Percentiles rank a stretch among this genome's conserved stretches.
Conservation (phyloP, 768 basidiomycete genomes). For the Melanogaster broomeanus region DNA sequence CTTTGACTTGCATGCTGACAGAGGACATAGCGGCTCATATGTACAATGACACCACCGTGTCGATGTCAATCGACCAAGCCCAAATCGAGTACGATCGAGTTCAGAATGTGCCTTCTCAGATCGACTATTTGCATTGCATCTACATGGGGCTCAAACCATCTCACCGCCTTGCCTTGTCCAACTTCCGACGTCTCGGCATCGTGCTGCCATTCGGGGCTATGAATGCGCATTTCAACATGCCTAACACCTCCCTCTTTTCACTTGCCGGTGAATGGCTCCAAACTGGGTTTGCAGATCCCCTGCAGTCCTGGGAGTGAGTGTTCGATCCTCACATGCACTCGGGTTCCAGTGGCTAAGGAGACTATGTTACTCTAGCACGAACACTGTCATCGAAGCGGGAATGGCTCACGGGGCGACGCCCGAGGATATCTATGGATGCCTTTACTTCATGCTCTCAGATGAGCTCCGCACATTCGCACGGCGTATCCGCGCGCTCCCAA, state of each 20-base stretch:
- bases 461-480: slow-evolving; percentile 33
- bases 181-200: slow-evolving; percentile 35
- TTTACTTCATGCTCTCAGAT: slow-evolving; percentile 39
- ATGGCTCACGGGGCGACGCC: slow-evolving; percentile 28
- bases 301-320: slow-evolving; percentile 42
- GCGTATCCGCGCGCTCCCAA: background rate
- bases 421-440: slow-evolving; percentile 44
- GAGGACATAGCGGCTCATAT: background rate
- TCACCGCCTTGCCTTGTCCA: slow-evolving; percentile 37
- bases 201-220: slow-evolving; percentile 41
- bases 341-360: too few relatives aligned
- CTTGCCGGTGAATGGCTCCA: slow-evolving; percentile 43
- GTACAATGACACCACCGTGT: background rate
- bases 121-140: slow-evolving; percentile 23
- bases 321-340: background rate
- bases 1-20: background rate
- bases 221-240: slow-evolving; percentile 33
- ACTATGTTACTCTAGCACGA: too few relatives aligned
- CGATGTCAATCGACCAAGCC: background rate
- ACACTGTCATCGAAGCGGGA: too few relatives aligned
- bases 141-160: slow-evolving; percentile 34
- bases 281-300: slow-evolving; percentile 36
- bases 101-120: slow-evolving; percentile 30
- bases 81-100: slow-evolving; percentile 26
- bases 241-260: slow-evolving; percentile 43